phyloP scores from a whole-genome alignment of 352 stramenopile species.

The Pythium phragmitis region DNA sequence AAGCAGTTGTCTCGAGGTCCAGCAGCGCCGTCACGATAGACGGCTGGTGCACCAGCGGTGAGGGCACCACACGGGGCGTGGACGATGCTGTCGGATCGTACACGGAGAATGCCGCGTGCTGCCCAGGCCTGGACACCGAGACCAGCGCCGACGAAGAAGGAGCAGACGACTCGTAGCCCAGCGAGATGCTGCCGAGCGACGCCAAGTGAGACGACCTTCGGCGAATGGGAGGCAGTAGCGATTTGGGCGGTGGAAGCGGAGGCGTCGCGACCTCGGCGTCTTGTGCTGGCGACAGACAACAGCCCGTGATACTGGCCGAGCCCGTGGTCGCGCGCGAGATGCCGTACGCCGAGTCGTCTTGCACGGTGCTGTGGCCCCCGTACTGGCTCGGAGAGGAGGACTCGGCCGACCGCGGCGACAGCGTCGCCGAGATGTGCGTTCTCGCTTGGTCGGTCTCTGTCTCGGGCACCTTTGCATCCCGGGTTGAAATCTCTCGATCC shows the following conservation, averaged over 20 bases:
- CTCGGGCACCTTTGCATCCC: too few relatives aligned
- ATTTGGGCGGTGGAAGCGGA: not conserved
- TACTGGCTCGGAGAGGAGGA: conserved; percentile 12
- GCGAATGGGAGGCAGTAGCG: conserved; percentile 4
- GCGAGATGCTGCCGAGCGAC: conserved; percentile 7
- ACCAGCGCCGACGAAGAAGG: not conserved
- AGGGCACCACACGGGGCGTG: not conserved
- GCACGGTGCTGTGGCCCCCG: not conserved
- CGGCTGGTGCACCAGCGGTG: not conserved
- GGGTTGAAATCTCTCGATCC: too few relatives aligned
- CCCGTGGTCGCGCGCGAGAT: conserved; percentile 5
- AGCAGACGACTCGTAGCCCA: not conserved
- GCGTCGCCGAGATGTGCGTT: not conserved
- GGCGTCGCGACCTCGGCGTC: not conserved
- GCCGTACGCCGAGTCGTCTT: conserved; percentile 5
- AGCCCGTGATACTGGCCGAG: not conserved
- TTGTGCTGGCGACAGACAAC: conserved; percentile 3
- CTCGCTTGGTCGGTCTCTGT: too few relatives aligned
- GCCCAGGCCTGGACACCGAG: not conserved
- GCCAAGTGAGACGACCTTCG: not conserved
- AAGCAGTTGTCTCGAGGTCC: not conserved
- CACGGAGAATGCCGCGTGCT: conserved; percentile 13
- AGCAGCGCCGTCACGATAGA: conserved; percentile 16
- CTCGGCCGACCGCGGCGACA: conserved; percentile 11
- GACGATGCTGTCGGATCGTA: conserved; percentile 7